Conservation (phyloP, 129 eudicot genomes). For the Pittosporum tobira region DNA sequence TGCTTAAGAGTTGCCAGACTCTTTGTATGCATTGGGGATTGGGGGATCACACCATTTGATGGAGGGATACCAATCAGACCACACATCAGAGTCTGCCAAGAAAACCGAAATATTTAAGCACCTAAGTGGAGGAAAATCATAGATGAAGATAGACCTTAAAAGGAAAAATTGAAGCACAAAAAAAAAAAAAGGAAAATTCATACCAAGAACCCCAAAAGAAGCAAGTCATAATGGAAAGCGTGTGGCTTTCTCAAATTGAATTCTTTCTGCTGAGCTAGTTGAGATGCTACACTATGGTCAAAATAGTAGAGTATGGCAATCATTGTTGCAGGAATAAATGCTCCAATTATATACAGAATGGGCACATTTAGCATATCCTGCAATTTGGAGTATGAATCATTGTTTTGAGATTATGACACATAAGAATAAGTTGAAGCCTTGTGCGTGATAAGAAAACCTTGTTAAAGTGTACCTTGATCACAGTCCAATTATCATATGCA, state of each 20-base stretch:
- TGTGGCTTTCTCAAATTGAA: constrained; percentile 84
- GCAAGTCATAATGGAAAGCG: constrained; percentile 91
- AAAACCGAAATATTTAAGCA: constrained; percentile 5
- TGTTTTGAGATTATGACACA: neutral
- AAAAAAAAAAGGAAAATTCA: neutral
- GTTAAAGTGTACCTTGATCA: constrained; percentile 44
- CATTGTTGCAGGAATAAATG: constrained; percentile 96
- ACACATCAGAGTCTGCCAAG: constrained; percentile 68
- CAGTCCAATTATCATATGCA: constrained; percentile 92
- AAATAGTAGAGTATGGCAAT: constrained; percentile 95
- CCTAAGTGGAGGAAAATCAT: neutral
- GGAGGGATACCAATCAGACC: constrained; percentile 96
- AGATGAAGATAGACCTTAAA: neutral
- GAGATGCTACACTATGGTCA: constrained; percentile 97
- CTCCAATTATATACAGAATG: constrained; percentile 73
- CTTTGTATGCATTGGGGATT: constrained; percentile 99
- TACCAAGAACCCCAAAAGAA: constrained; percentile 86
- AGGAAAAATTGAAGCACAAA: neutral
- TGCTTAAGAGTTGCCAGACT: constrained; percentile 96
- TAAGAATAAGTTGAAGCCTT: neutral
- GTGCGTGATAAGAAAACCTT: neutral
- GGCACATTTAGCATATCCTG: constrained; percentile 97
- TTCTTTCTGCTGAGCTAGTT: constrained; percentile 93
- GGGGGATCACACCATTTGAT: constrained; percentile 95
- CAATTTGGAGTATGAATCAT: constrained; percentile 5